These are phyloP conservation scores for Ampelocalamus luodianensis DNA, from an alignment of 176 grass and related monocot genomes.

Conservation along the genomic window DNA sequence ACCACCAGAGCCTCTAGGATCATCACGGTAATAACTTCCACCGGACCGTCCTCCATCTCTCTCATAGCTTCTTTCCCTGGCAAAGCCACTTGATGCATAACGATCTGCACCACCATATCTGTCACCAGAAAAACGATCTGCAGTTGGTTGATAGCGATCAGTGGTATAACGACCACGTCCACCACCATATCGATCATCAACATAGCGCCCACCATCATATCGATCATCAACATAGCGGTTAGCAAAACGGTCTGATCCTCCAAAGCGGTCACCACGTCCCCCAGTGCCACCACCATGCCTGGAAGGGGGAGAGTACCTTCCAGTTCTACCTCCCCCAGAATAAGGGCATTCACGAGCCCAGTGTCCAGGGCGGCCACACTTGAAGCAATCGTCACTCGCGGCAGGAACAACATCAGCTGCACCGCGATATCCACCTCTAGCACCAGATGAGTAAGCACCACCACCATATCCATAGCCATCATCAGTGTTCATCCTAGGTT, in stretches of 20 bases:
- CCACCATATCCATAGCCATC: conserved; percentile 76
- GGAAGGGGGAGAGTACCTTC: conserved; percentile 62
- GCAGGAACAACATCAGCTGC: conserved; percentile 47
- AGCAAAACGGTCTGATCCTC: conserved; percentile 80
- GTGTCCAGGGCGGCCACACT: conserved; percentile 86
- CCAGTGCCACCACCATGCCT: conserved; percentile 66
- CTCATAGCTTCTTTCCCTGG: conserved; percentile 86
- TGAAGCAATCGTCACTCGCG: conserved; percentile 81
- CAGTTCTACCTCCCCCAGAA: conserved; percentile 62
- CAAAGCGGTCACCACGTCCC: conserved; percentile 68
- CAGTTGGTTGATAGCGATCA: conserved; percentile 66
- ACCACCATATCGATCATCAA: conserved; percentile 62
- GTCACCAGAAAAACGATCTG: conserved; percentile 80
- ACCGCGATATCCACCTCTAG: conserved; percentile 81
- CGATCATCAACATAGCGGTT: conserved; percentile 73
- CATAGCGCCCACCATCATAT: conserved; percentile 71
- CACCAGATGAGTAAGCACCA: conserved; percentile 65
- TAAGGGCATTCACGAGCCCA: conserved; percentile 98
- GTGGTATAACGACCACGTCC: conserved; percentile 62
- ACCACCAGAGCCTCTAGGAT: conserved; percentile 50
- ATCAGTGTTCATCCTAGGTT: conserved; percentile 78
- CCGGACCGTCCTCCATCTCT: conserved; percentile 58
- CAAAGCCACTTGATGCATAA: conserved; percentile 72
- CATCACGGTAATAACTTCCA: conserved; percentile 73
- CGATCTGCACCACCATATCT: conserved; percentile 76